Conservation (phyloP, 495 filamentous ascomycete species). For the Aspergillus avenaceus region DNA sequence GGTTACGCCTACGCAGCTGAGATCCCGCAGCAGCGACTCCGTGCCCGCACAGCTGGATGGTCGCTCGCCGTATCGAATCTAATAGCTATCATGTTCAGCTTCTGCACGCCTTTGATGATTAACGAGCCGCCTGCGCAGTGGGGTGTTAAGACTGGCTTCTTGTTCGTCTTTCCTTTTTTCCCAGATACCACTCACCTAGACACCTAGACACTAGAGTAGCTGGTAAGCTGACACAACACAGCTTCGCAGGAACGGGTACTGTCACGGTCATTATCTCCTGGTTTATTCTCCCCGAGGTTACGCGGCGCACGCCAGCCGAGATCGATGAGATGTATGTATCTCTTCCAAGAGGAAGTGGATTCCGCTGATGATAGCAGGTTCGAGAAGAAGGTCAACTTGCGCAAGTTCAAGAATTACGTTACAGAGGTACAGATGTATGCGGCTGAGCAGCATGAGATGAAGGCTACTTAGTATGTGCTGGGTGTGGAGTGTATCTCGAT, state of each 20-base stretch:
- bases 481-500: no score
- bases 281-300: conserved; percentile 36
- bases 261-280: conserved; percentile 30
- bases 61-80: conserved; percentile 33
- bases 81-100: conserved; percentile 40
- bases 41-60: conserved; percentile 35
- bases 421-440: conserved; percentile 24
- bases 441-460: background rate
- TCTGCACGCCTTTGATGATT: conserved; percentile 41
- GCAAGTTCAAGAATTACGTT: conserved; percentile 29
- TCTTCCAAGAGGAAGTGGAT: background rate
- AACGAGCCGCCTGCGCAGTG: conserved; percentile 25
- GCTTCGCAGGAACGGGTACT: conserved; percentile 30
- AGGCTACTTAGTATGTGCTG: no score
- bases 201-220: no score
- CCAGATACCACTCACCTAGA: no score
- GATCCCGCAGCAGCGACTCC: conserved; percentile 34
- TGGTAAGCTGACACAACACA: no score
- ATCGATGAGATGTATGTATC: conserved; percentile 38
- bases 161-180: conserved; percentile 19
- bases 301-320: conserved; percentile 32
- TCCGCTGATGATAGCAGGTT: conserved; percentile 14
- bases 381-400: conserved; percentile 28
- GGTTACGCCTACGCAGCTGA: conserved; percentile 40
- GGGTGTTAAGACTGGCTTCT: conserved; percentile 42